Conservation (phyloP, 345 rosid species). For the Mangifera indica region DNA sequence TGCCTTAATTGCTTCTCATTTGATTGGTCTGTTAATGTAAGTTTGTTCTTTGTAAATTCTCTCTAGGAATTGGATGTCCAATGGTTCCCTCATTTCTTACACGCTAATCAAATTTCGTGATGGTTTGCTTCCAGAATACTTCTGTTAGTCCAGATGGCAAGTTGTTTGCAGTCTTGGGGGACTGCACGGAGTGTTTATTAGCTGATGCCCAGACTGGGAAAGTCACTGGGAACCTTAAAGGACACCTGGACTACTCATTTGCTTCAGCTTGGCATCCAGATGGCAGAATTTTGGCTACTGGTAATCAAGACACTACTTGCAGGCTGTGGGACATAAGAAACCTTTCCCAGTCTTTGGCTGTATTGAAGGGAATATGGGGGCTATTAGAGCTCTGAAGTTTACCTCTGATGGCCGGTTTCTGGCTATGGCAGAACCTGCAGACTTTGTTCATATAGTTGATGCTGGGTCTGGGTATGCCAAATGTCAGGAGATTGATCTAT, state of each 20-base stretch:
- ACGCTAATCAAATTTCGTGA: neutral
- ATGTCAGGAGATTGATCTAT: constrained; percentile 87
- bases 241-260: constrained; percentile 93
- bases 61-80: neutral
- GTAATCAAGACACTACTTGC: constrained; percentile 95
- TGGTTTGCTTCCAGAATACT: constrained; percentile 46
- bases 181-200: constrained; percentile 69
- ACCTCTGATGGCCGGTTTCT: constrained; percentile 72
- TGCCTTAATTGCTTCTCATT: constrained; percentile 53
- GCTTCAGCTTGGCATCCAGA: constrained; percentile 96
- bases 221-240: constrained; percentile 51
- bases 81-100: neutral
- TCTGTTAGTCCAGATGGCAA: constrained; percentile 84
- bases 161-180: constrained; percentile 76
- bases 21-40: constrained; percentile 91
- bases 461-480: constrained; percentile 52
- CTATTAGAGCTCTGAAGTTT: constrained; percentile 84
- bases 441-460: constrained; percentile 78
- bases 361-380: constrained; percentile 91
- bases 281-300: constrained; percentile 78
- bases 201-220: constrained; percentile 80
- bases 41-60: constrained; percentile 18
- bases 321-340: constrained; percentile 93
- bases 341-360: constrained; percentile 56
- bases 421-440: constrained; percentile 96